Conservation (phyloP, 177 flowering plant species). For the Telopea speciosissima region DNA sequence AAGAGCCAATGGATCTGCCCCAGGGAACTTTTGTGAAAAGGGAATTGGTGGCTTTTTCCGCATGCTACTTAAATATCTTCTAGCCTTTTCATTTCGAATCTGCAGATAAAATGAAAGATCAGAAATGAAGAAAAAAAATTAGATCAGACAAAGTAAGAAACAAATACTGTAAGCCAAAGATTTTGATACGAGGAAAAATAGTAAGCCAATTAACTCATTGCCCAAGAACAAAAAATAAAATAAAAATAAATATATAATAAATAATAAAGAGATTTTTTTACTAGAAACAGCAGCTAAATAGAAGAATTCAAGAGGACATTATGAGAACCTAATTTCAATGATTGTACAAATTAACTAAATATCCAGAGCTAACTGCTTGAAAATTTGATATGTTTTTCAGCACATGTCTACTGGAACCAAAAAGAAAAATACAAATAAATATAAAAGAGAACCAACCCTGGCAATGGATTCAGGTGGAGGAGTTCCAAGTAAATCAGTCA, state of each 20-base stretch:
- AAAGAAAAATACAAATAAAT: background rate
- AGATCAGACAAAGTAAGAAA: background rate
- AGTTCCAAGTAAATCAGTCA: constrained; percentile 93
- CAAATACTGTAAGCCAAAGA: background rate
- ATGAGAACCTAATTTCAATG: background rate
- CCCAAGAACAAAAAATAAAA: background rate
- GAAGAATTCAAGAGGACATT: background rate
- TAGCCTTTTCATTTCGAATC: constrained; percentile 96
- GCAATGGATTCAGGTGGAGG: constrained; percentile 65
- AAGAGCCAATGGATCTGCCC: constrained; percentile 77
- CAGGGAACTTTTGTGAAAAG: constrained; percentile 62
- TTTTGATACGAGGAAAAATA: background rate
- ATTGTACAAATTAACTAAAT: background rate
- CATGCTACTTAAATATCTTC: constrained; percentile 77
- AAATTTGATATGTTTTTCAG: background rate
- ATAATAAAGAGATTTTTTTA: no score
- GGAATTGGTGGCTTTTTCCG: constrained; percentile 61
- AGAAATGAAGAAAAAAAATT: background rate
- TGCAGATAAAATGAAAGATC: constrained; percentile 26
- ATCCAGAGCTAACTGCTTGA: background rate
- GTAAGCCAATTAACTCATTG: background rate
- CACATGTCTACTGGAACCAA: background rate
- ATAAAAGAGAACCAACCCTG: constrained; percentile 46
- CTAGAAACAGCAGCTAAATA: background rate
- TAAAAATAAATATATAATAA: no score